Conservation (phyloP, 306 rosid species). For the Elaeagnus macrophylla region DNA sequence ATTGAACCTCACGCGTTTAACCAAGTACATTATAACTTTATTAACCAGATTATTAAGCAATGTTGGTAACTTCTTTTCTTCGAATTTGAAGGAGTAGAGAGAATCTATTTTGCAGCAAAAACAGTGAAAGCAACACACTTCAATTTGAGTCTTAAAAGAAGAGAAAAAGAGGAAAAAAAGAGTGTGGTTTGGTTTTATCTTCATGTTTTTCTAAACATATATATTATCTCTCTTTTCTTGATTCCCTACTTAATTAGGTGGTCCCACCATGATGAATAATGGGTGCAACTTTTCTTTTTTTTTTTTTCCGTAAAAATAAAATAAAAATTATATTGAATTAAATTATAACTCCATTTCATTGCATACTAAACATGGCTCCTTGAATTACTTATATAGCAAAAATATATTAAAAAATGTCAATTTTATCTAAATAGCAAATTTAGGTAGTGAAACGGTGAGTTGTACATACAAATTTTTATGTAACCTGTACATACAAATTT, state of each 20-base stretch:
- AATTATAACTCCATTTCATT: too few species aligned
- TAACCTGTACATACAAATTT: too few species aligned
- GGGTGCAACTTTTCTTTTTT: slow-evolving; percentile 48
- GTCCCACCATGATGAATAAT: slow-evolving; percentile 38
- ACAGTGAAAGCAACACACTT: slow-evolving; percentile 51
- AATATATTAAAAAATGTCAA: too few species aligned
- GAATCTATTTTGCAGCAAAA: slow-evolving; percentile 79
- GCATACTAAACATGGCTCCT: too few species aligned
- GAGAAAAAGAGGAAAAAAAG: slow-evolving; percentile 31
- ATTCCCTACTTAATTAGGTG: slow-evolving; percentile 54
- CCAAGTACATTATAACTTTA: too few species aligned
- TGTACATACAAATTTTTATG: too few species aligned
- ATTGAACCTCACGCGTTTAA: too few species aligned
- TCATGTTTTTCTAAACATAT: slow-evolving; percentile 52
- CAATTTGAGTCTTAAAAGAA: slow-evolving; percentile 75
- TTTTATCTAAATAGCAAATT: too few species aligned
- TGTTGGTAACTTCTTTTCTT: slow-evolving; percentile 58
- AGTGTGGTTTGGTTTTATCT: slow-evolving; percentile 92
- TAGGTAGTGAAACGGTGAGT: too few species aligned
- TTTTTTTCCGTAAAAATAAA: slow-evolving; percentile 22
- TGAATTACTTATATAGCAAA: too few species aligned
- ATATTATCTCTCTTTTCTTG: slow-evolving; percentile 30
- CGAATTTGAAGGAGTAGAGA: slow-evolving; percentile 74
- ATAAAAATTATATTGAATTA: too few species aligned
- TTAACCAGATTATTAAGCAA: too few species aligned